Evolutionary conservation across 2,329 filamentous ascomycete genomes (phyloP), one percentile per base, ranked within the genome.

Genomic region (Lecanicillium sp.): DNA sequence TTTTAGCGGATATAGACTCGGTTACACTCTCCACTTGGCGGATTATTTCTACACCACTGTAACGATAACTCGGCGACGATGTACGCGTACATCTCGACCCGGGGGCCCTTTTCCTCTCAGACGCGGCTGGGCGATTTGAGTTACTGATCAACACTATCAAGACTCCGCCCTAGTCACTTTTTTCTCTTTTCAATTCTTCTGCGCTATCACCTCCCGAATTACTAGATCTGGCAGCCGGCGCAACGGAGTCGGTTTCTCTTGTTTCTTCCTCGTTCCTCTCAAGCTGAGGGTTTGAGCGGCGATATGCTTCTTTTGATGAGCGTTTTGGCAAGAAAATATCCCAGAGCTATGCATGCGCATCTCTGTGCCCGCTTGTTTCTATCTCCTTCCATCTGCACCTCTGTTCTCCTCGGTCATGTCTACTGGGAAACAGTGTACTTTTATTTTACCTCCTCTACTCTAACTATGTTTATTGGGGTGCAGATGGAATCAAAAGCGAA

Each of bases 1-100:
- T 38, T 37, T 44, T 29, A 49, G 37, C 40, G 44, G 42, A 35
- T 51, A 47, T 46, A 51, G 47, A 43, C 36, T 48, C 24, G 36
- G 38, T 41, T 47, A 33, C 29, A 42, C 38, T 48, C 45, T 48
- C 45, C 45, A 29, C 38, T 50, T 51, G 24, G 35, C 39, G 24
- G 40, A 44, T 24, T 20, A n/a, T 26, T 29, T 20, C 11, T 4
- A 15, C 30, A 17, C 20, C 27, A 29, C 23, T 49, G 40, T 38
- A 24, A 37, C 26, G 24, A 47, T 37, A 26, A 20, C 23, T 20
- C 27, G n/a, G 10, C 19, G 19, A 35, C 8, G 19, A 23, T 37
- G 23, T 21, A n/a, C 12, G 12, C 20, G 24, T 15, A n/a, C 35
- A 33, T 40, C 15, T n/a, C 14, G 10, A 4, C n/a, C 11, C 20